Base-by-base conservation (phyloP, 2,329 filamentous ascomycete genomes). In the Ceratocystis huliohia region DNA sequence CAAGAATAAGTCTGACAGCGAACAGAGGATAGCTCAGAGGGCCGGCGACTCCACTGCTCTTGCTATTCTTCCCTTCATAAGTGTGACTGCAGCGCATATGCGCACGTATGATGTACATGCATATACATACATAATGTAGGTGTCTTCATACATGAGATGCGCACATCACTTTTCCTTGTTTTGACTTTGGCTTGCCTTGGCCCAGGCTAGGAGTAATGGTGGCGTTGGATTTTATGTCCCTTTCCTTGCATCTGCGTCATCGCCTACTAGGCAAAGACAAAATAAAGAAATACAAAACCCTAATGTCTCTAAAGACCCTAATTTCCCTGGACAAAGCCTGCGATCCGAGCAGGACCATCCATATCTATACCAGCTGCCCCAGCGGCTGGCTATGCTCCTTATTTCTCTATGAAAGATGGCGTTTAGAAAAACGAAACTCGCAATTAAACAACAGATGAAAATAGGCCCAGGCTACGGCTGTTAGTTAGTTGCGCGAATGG, bases 211-310 rank as follows among this genome's bases (percentile, higher is more conserved):
- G 25, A 57, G 15, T 17, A 30, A 17, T 41, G 22, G 22, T 57
- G 53, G 30, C 22, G 53, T 30, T 57, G 25, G 53, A 13, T 25
- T 15, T 57, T n/a, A 13, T 33, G 53, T 57, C 53, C 37, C 22
- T 57, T 57, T 30, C 53, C 53, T 30, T 53, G 25, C 17, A 57
- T 57, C 53, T 57, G 53, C 53, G 53, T 57, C 53, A 57, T 57
- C 15, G 53, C 8, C 53, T 28, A 22, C 33, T n/a, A 41, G 57
- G 13, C 10, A 61, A 61, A 61, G 37, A 33, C 33, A 62, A 61
- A 62, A 44, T 37, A 44, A 44, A 37, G 15, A 44, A 62, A 44
- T 2, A 1, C 17, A 61, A 10, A 37, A 37, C 33, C 33, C 33
- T 37, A 37, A 3, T 10, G 0, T 1, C 2, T 3, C 2, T 37